Evolutionary conservation across 2,329 filamentous ascomycete species (phyloP), one percentile per base, ranked within the genome.

Genomic region (Alternaria conjuncta): DNA sequence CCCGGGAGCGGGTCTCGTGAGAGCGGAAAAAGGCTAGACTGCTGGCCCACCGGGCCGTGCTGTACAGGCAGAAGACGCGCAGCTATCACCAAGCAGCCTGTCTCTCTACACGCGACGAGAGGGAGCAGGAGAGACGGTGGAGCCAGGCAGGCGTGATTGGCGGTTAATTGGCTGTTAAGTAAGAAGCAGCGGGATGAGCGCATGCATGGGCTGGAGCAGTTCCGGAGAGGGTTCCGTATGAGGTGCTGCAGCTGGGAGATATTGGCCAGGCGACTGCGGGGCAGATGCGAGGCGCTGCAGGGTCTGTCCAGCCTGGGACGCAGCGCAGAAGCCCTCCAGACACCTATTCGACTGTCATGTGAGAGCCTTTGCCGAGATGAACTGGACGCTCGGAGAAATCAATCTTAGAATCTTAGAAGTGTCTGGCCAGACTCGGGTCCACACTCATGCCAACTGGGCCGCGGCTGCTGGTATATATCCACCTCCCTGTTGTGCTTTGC

Each of bases 1-100:
- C 64, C 69, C 64, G 66, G 50, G 61, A 64, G 61, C 66, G 66
- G 72, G 75, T 77, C 75, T 77, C 71, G 75, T 77, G 72, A 73
- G 53, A 70, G 72, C 72, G 65, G 62, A 72, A 72, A 65, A 55
- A 56, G 74, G 72, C 72, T 75, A 75, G 68, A 64, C 57, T 61
- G 63, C 43, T 65, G 73, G 71, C 64, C 61, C 66, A 66, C 62
- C 73, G 74, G 74, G 67, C 74, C 74, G 74, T 65, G 55, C 60
- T 59, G 54, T 66, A 63, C 65, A 63, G 65, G 65, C 60, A 65
- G 63, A 65, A 64, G 50, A 49, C 51, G 55, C 50, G 50, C 54
- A 59, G 43, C 41, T 26, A 59, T 57, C 55, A 57, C 30, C 28
- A 56, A 63, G 55, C 57, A 59, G 57, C 49, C 44, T 41, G 45